Evolutionary conservation across 1,139 yeast species (phyloP), one percentile per base, ranked within the genome.

Genomic region (Debaryomycetaceae sp.): DNA sequence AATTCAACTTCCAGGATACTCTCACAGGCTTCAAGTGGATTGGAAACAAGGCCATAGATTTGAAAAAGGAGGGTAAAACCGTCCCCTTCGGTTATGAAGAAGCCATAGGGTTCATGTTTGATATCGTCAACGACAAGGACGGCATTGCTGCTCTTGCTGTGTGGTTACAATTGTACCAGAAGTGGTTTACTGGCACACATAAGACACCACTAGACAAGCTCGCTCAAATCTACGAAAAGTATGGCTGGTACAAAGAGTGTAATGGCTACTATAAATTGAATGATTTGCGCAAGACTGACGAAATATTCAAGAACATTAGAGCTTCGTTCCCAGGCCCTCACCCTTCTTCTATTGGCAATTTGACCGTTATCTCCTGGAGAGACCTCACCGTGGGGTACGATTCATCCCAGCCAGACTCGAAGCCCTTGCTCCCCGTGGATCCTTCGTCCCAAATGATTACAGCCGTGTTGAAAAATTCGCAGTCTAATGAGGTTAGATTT

Each of bases 11-110:
- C 61, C 75, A 69, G 35, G 98, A 92, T 46, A 91, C 98, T 0
- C 69, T 92, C 40, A 92, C 98, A 1, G 98, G 98, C 1, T 92
- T 92, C 68, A 92, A 92, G 63, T 92, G 98, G 98, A 85, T 92
- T 37, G 98, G 98, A 3, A 92, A 92, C 58, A 77, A 81, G 47
- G 95, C 96, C 1, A 79, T 84, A 30, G 87, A 83, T 18, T 67
- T 87, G 42, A 88, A 84, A 47, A 50, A 58, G 0, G 61, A 76
- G 32, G 96, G 95, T 0, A 80, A 58, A 51, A 51, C 41, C 5
- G 96, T 91, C 1, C 95, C 96, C 0, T 88, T 89, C 67, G 97
- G 87, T 0, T 92, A 78, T 56, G 98, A 92, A 59, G 98, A 92
- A 56, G 98, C 98, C 4, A 85, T 92, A 50, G 98, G 98, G 3